Percentiles rank a stretch among this genome's conserved stretches.
Evolutionary conservation across 139 green algal genomes (phyloP).

Genomic region (Ulvella scutata): DNA sequence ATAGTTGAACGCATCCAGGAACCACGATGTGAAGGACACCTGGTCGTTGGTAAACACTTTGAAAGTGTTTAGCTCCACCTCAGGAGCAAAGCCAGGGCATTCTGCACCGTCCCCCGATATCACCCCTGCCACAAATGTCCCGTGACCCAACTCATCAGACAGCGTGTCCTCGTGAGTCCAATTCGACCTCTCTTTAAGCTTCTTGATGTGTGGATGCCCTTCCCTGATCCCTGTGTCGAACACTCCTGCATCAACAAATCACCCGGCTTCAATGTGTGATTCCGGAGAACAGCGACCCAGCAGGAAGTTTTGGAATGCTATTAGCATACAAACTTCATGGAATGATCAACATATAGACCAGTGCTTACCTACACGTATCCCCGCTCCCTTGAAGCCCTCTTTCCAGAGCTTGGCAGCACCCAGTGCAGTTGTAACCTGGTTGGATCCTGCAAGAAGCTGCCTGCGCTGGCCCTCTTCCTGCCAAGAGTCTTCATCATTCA

Average conservation of each 20-base stretch:
- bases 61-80: slow-evolving; percentile 90
- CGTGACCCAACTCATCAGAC: slow-evolving; percentile 87
- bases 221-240: slow-evolving; percentile 93
- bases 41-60: slow-evolving; percentile 47
- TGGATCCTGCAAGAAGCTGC: neutral
- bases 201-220: slow-evolving; percentile 86
- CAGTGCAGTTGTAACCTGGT: neutral
- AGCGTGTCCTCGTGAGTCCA: slow-evolving; percentile 94
- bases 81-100: slow-evolving; percentile 85
- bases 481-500: neutral
- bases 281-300: neutral
- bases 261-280: neutral
- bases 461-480: neutral
- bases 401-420: neutral
- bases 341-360: no score
- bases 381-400: neutral
- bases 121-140: slow-evolving; percentile 93
- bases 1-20: slow-evolving; percentile 99
- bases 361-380: neutral
- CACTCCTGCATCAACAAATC: slow-evolving; percentile 50
- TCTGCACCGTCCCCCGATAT: slow-evolving; percentile 50
- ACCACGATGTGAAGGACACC: slow-evolving; percentile 98
- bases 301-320: no score
- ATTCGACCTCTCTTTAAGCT: slow-evolving; percentile 91
- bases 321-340: no score